Conservation (phyloP, 352 stramenopile genomes). For the Globisporangium viniferum region DNA sequence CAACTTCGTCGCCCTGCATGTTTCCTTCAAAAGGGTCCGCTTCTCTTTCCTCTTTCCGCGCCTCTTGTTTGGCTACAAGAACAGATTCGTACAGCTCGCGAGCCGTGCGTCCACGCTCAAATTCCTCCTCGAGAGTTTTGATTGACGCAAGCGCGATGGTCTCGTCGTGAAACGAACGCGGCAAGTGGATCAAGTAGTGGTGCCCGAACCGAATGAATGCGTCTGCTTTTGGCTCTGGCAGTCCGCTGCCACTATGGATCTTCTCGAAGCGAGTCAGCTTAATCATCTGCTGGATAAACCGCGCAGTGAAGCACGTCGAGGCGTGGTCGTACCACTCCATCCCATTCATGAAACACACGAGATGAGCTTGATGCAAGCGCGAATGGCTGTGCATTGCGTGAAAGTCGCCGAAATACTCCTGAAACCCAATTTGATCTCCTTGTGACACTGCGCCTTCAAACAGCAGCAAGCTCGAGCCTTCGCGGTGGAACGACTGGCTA, state of each 20-base stretch:
- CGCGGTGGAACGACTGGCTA: constrained; percentile 50
- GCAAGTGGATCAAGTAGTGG: constrained; percentile 78
- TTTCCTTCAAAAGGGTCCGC: neutral
- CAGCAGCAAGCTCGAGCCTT: constrained; percentile 61
- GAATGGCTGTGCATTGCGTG: constrained; percentile 55
- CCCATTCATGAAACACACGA: constrained; percentile 74
- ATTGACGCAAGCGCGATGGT: constrained; percentile 67
- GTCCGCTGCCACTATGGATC: constrained; percentile 32
- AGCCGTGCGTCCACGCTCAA: constrained; percentile 68
- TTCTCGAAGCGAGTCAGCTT: constrained; percentile 67
- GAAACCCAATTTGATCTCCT: constrained; percentile 62
- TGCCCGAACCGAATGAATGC: constrained; percentile 75
- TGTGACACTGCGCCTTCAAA: constrained; percentile 71
- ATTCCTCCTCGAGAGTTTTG: constrained; percentile 72
- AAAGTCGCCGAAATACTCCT: constrained; percentile 56
- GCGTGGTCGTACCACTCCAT: constrained; percentile 66
- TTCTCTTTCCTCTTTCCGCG: neutral
- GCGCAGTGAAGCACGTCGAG: constrained; percentile 52
- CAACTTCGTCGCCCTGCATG: neutral
- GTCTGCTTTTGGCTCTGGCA: constrained; percentile 35
- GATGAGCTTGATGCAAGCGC: constrained; percentile 61
- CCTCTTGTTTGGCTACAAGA: constrained; percentile 43
- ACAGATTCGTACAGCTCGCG: constrained; percentile 75
- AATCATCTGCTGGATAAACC: constrained; percentile 81
- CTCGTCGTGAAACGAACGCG: constrained; percentile 74